Base-by-base conservation (phyloP, 2,329 filamentous ascomycete genomes). In the Phialemoniopsis sp. region DNA sequence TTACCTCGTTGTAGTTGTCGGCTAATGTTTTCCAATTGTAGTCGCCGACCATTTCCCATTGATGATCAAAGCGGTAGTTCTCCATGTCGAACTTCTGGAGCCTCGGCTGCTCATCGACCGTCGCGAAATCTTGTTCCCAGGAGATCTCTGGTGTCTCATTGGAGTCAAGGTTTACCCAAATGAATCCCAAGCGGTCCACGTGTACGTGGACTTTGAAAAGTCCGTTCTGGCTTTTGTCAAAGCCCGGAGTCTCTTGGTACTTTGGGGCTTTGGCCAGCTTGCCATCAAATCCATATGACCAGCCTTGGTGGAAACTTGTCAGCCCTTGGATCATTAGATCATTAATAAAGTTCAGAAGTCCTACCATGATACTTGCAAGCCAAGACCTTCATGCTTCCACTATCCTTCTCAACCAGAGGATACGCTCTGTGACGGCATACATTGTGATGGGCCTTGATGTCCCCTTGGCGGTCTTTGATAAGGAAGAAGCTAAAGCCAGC, bases 131-230 rank as follows among this genome's bases (percentile, higher is more conserved):
- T n/a, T n/a, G n/a, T n/a, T n/a, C 45, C n/a, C n/a, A n/a, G n/a
- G n/a, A n/a, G n/a, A n/a, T n/a, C n/a, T n/a, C n/a, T 0, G 63
- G 75, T 46, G 45, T 56, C 45, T 62, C 63, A 5, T 46, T n/a
- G n/a, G n/a, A n/a, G n/a, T 75, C 68, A 13, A 76, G 47, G 46
- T 75, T 75, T 37, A 72, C 60, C 66, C 69, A 76, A 28, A 75
- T 53, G 46, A 75, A 74, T 10, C 68, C 68, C 16, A 62, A 59
- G 15, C 42, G 42, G 46, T 72, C 70, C 28, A 72, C 49, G 30
- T 66, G 64, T 4, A 70, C 58, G 39, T 73, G 67, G 29, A 74
- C 59, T 0, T 58, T 60, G 39, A 74, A 65, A 0, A 78, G 55
- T 13, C 66, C 60, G 44, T 78, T 51, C 43, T 62, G 51, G 16